These are phyloP conservation scores for Heterobasidion irregulare DNA, from an alignment of 1,284 basidiomycete species.

Conservation along the genomic window DNA sequence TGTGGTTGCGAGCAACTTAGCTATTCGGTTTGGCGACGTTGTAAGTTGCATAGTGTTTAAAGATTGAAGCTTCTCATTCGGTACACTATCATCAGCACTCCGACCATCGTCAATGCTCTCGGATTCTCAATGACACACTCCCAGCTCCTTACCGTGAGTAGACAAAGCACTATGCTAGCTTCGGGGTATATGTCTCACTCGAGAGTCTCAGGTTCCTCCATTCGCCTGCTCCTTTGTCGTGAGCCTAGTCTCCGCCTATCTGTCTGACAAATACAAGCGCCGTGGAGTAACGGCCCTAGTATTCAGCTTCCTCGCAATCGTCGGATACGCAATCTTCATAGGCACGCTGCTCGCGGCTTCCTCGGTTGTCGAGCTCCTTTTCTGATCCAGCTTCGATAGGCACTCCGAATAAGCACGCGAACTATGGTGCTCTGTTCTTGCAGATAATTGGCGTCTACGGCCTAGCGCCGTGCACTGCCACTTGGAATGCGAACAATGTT, in stretches of 20 bases:
- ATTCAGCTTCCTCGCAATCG: conserved; percentile 25
- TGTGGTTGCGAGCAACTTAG: not conserved
- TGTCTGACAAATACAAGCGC: conserved; percentile 34
- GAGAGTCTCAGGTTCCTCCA: conserved; percentile 8
- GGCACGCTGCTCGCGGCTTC: conserved; percentile 16
- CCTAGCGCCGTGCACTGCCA: conserved; percentile 32
- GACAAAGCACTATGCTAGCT: too few species aligned
- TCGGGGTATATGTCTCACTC: not conserved
- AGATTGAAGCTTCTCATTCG: not conserved
- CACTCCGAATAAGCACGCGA: conserved; percentile 25
- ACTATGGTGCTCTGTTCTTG: conserved; percentile 44
- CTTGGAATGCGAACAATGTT: conserved; percentile 53
- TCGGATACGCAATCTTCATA: conserved; percentile 43
- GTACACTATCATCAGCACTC: conserved; percentile 12
- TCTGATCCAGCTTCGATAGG: conserved; percentile 8
- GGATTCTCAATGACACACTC: conserved; percentile 21
- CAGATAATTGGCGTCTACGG: conserved; percentile 38
- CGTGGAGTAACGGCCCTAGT: conserved; percentile 32
- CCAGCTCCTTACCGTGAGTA: conserved; percentile 22
- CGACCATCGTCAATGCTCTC: conserved; percentile 26
- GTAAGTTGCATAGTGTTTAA: conserved; percentile 7
- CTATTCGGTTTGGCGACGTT: conserved; percentile 17
- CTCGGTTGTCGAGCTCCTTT: not conserved
- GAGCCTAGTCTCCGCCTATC: conserved; percentile 29
- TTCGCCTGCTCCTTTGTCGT: conserved; percentile 16